Percentiles rank a stretch among this genome's conserved stretches.
Evolutionary conservation across 257 asterid species (phyloP).

Genomic region (Gardenia jasminoides): DNA sequence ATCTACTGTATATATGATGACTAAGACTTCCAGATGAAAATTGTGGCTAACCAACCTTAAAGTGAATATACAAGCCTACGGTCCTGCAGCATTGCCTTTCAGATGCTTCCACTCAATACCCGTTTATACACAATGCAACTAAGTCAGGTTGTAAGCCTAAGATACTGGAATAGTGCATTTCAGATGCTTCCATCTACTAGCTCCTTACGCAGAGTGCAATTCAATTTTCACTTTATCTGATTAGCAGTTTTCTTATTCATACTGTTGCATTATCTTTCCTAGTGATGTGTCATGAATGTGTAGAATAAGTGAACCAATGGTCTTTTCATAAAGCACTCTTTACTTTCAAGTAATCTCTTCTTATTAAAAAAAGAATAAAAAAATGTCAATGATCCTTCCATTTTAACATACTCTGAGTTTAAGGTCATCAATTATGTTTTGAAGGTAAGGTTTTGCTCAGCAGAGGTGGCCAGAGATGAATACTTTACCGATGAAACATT

Average conservation of each 20-base stretch:
- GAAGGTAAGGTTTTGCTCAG: constrained; percentile 83
- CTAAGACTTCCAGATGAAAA: background rate
- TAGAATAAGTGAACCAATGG: background rate
- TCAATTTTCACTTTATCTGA: background rate
- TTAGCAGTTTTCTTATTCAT: background rate
- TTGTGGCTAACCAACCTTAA: background rate
- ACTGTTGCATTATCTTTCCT: background rate
- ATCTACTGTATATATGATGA: background rate
- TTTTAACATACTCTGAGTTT: background rate
- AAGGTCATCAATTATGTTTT: constrained; percentile 8
- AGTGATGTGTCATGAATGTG: background rate
- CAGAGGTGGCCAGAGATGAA: constrained; percentile 47
- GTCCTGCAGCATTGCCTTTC: background rate
- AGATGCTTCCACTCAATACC: background rate
- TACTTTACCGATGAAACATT: constrained; percentile 58
- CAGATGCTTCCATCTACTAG: background rate
- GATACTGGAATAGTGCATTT: background rate
- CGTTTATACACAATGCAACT: background rate
- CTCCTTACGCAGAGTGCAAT: background rate
- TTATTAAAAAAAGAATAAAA: too few relatives aligned
- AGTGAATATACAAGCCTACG: too few relatives aligned
- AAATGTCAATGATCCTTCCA: background rate
- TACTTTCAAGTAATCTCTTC: background rate
- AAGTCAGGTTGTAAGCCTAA: background rate
- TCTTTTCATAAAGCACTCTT: background rate